Evolutionary conservation across 2,329 filamentous ascomycete genomes (phyloP).

Genomic region (Rugonectria rugulosa): DNA sequence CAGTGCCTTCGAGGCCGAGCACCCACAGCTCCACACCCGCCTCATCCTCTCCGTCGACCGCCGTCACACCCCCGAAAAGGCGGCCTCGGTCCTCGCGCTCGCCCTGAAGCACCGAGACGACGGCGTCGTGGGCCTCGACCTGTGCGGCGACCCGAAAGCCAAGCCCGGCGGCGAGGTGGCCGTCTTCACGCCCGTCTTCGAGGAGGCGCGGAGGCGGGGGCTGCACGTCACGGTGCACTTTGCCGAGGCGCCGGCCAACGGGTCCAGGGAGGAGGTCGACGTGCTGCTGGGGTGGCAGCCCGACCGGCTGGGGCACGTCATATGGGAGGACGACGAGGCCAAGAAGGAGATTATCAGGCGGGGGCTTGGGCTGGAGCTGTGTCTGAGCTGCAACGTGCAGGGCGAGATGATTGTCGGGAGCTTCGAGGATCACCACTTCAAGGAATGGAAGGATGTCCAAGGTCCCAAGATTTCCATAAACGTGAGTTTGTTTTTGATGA

Average conservation of each 20-base stretch:
- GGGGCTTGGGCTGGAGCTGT: slow-evolving; percentile 75
- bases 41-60: slow-evolving; percentile 81
- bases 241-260: slow-evolving; percentile 70
- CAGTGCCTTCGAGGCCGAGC: slow-evolving; percentile 52
- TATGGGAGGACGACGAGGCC: slow-evolving; percentile 71
- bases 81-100: slow-evolving; percentile 69
- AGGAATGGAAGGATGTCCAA: slow-evolving; percentile 69
- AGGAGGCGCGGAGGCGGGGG: slow-evolving; percentile 59
- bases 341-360: slow-evolving; percentile 60
- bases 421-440: slow-evolving; percentile 77
- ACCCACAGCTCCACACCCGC: slow-evolving; percentile 61
- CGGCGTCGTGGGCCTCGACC: slow-evolving; percentile 76
- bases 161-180: slow-evolving; percentile 63
- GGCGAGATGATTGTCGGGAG: slow-evolving; percentile 75
- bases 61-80: slow-evolving; percentile 64
- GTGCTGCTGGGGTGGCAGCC: slow-evolving; percentile 72
- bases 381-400: slow-evolving; percentile 82
- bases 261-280: slow-evolving; percentile 65
- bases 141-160: slow-evolving; percentile 75
- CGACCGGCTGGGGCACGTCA: slow-evolving; percentile 78
- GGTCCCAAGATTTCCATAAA: slow-evolving; percentile 70
- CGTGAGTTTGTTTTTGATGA: slow-evolving; percentile 57
- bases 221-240: slow-evolving; percentile 79
- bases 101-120: slow-evolving; percentile 60
- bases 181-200: slow-evolving; percentile 67